Evolutionary conservation across 2,329 filamentous ascomycete species (phyloP), one percentile per base, ranked within the genome.

Genomic region (Myriosclerotinia curreyana): DNA sequence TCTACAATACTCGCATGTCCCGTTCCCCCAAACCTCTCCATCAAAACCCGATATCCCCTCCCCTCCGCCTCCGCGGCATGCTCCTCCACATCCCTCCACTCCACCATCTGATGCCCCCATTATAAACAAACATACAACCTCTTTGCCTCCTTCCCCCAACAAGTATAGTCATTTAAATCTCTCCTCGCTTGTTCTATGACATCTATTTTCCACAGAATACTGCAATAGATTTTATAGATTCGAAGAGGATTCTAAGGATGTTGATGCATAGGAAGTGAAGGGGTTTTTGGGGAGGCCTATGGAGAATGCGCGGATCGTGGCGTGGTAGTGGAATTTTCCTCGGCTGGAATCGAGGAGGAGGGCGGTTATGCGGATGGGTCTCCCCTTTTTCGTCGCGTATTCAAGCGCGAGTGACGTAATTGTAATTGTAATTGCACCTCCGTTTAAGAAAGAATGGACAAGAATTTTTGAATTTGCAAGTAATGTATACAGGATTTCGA

Each of bases 391-490:
- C 69, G 74, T 53, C 64, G 54, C 15, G 20, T 46, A 69, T 79
- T 82, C 12, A 72, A 67, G 20, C 70, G 66, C 2, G 80, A 75
- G 8, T 82, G 66, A 34, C 76, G 71, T 5, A 71, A 72, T 4
- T 7, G 77, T 77, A 58, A 76, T 75, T 25, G 76, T 71, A 20
- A 76, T 75, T 25, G 76, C 71, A 20, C 81, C 81, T 34, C 80
- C 81, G 65, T 83, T 81, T 28, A 79, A 82, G 72, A 82, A 83
- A 63, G 78, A 72, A 70, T 83, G 80, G 11, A 82, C 67, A 38
- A 79, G 75, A 69, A 72, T 68, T 68, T 59, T 66, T 64, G 64
- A 12, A 11, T 36, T 8, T 4, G 5, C 20, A 11, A 28, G 28
- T 5, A 22, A 1, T 14, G 36, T 12, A 22, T 22, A 52, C 5